Evolutionary conservation across 257 asterid genomes (phyloP).

Genomic region (Solanum clarkiae): DNA sequence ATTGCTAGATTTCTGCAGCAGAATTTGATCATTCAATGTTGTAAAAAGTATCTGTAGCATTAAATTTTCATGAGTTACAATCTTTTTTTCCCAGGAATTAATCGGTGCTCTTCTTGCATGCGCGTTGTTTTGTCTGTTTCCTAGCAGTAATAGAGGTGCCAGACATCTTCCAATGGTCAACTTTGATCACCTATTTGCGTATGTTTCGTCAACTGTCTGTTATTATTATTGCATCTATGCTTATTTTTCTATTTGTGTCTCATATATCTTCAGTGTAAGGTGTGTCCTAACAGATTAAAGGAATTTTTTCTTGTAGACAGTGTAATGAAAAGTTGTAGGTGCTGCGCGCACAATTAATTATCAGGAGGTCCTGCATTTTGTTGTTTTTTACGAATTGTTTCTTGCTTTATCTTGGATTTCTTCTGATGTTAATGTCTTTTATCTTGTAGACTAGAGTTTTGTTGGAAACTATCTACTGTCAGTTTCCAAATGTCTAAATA

Average conservation of each 20-base stretch:
- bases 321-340: background rate
- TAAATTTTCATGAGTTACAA: background rate
- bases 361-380: background rate
- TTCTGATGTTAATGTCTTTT: background rate
- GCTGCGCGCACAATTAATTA: background rate
- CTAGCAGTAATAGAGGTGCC: constrained; percentile 50
- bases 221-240: background rate
- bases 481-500: background rate
- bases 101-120: constrained; percentile 75
- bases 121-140: constrained; percentile 80
- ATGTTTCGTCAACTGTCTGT: constrained; percentile 23
- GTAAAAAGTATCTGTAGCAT: background rate
- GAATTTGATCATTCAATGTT: background rate
- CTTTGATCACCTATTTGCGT: constrained; percentile 70
- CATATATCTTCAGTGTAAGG: background rate
- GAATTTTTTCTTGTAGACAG: background rate
- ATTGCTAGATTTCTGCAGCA: background rate
- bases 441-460: background rate
- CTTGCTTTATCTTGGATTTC: background rate
- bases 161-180: constrained; percentile 59
- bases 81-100: constrained; percentile 47
- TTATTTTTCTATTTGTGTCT: background rate
- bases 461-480: background rate
- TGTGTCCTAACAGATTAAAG: background rate
- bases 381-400: background rate